Percentiles rank a stretch among this genome's conserved stretches.
Conservation (phyloP, 164 flowering plant species). For the Vitis amurensis region DNA sequence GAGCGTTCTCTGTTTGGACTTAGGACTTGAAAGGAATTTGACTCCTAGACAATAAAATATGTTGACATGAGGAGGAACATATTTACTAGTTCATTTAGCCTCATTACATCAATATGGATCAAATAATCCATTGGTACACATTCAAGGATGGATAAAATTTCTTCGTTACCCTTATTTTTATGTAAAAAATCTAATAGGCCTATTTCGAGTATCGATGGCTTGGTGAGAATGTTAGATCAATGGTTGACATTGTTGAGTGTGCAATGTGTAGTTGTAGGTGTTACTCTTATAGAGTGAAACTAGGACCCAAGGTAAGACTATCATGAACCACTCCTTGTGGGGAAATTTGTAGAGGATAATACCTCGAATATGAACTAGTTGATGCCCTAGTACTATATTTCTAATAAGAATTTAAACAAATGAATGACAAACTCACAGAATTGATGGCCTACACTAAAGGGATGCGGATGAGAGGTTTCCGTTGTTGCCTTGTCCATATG, state of each 20-base stretch:
- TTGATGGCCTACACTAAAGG: conserved; percentile 57
- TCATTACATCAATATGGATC: no score
- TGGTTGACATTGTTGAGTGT: conserved; percentile 41
- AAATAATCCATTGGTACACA: no score
- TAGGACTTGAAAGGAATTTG: no score
- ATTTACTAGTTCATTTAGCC: no score
- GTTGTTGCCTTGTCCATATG: conserved; percentile 69
- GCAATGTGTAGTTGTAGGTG: conserved; percentile 46
- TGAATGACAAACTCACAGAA: conserved; percentile 40
- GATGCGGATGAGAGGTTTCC: conserved; percentile 78
- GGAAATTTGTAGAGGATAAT: not conserved
- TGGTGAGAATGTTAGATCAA: conserved; percentile 56
- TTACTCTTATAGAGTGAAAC: conserved; percentile 55
- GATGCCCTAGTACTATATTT: no score
- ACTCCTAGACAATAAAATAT: no score
- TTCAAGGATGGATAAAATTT: conserved; percentile 38
- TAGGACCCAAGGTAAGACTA: conserved; percentile 56
- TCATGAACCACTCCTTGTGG: not conserved
- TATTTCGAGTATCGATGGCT: conserved; percentile 80
- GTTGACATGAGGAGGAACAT: no score
- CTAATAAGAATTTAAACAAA: not conserved
- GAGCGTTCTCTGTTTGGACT: no score
- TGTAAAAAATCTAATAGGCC: conserved; percentile 6
- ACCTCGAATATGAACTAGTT: not conserved
- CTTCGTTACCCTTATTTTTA: not conserved